Base-by-base conservation (phyloP, 495 filamentous ascomycete species). In the Xylaria grammica region DNA sequence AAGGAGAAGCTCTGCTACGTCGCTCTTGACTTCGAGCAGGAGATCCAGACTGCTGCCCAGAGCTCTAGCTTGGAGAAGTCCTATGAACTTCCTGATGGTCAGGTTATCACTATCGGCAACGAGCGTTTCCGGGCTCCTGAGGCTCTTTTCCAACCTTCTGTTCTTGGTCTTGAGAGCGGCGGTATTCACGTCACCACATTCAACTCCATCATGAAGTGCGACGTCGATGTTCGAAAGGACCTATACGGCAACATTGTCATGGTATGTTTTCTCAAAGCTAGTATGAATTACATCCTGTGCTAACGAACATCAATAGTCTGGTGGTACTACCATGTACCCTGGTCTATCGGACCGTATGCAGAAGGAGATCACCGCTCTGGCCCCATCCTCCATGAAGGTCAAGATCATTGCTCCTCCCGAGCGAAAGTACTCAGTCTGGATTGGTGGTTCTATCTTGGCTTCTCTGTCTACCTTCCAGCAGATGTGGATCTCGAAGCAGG, bases 401-500 rank as follows among this genome's bases (percentile, higher is more conserved):
- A 95, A 97, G 81, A 99, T 99, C 72, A 97, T 97, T 73, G 95
- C 95, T 70, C 95, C 95, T 66, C 94, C 95, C 29, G 95, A 99
- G 84, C 87, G 95, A 73, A 96, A 97, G 81, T 99, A 98, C 85
- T 98, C 95, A 66, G 95, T 99, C 86, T 99, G 95, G 95, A 99
- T 99, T 81, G 95, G 95, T 93, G 95, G 95, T 88, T 99, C 95
- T 80, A 99, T 99, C 79, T 84, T 99, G 77, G 95, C 95, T 69
- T 99, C 95, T 67, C 92, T 99, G 69, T 99, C 95, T 64, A 98
- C 95, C 83, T 98, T 98, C 93, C 95, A 99, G 85, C 95, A 98
- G 86, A 99, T 99, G 96, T 99, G 95, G 95, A 98, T 99, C 90
- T 99, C 95, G 69, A 99, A 99, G 92, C 95, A 99, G 86, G 95